phyloP scores from a whole-genome alignment of 352 stramenopile species.

The Aphanomyces euteiches region DNA sequence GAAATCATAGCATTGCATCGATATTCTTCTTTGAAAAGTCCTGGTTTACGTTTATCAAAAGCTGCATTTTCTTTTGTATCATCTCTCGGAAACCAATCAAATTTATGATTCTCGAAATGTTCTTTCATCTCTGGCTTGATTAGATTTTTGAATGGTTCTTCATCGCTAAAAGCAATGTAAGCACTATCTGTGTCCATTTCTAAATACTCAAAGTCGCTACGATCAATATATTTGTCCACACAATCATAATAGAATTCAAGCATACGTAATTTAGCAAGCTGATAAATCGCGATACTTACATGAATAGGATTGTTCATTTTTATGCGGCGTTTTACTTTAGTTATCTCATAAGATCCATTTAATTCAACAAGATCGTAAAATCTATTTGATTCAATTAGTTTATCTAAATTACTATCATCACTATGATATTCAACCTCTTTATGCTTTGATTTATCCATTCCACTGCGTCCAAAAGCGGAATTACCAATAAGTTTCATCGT shows the following conservation, averaged over 20 bases:
- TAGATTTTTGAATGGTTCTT: constrained; percentile 31
- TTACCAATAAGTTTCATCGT: constrained; percentile 34
- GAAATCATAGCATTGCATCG: constrained; percentile 33
- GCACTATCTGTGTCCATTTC: constrained; percentile 34
- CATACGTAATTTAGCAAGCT: constrained; percentile 33
- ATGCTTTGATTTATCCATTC: constrained; percentile 34
- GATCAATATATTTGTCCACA: constrained; percentile 34
- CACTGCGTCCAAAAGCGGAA: constrained; percentile 29
- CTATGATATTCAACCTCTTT: constrained; percentile 29
- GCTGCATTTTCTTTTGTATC: constrained; percentile 10
- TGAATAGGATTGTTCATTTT: constrained; percentile 33
- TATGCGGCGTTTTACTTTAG: constrained; percentile 22
- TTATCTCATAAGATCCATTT: constrained; percentile 27
- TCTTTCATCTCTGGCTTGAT: constrained; percentile 32
- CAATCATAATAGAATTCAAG: constrained; percentile 2
- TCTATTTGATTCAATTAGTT: constrained; percentile 1
- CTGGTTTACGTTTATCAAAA: constrained; percentile 28
- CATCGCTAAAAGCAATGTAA: constrained; percentile 32
- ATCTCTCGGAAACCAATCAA: constrained; percentile 33
- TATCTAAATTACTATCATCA: constrained; percentile 1
- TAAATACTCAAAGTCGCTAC: constrained; percentile 30
- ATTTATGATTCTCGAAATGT: constrained; percentile 30
- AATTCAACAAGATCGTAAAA: constrained; percentile 31
- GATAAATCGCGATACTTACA: constrained; percentile 33
- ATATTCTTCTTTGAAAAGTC: constrained; percentile 37